Evolutionary conservation across 2,329 filamentous ascomycete species (phyloP), one percentile per base, ranked within the genome.

Genomic region (Fusarium penzigii): DNA sequence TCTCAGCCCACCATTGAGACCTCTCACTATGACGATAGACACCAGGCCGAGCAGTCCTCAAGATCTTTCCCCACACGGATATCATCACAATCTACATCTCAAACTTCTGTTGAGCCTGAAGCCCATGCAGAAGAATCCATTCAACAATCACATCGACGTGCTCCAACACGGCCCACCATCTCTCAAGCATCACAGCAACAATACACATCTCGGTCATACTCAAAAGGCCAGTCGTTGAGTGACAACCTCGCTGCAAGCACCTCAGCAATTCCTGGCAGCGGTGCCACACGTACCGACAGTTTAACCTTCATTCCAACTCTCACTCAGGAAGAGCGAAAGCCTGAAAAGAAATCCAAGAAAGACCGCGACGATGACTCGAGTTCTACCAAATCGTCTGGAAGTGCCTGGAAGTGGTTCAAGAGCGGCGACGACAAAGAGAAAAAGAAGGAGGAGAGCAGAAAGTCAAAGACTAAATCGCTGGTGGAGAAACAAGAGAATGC

Each of bases 241-340:
- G 67, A 70, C n/a, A 65, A 63, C 29, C 52, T 68, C 11, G 58
- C 66, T 4, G 62, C 69, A 13, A 68, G 59, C 25, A 83, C 88
- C 4, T 84, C 89, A n/a, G 78, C 84, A 29, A 72, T 93, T 2
- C 86, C 88, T 17, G 88, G 88, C 12, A 86, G 85, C 49, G 83
- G 78, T 51, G 86, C 82, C 8, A 74, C 69, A 7, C 83, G 89
- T 42, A 93, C 90, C 1, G 91, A 94, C 69, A 85, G 80, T 44
- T 75, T 95, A 13, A 91, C 90, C 0, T 88, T 92, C 60, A 92
- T 94, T 46, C 90, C 92, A 1, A 93, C 87, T 1, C 76, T 89
- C 42, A 76, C 52, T 65, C 47, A 64, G 76, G 89, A 92, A 52
- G 89, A 94, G 48, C 88, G 85, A 69, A 90, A 88, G 63, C 65